phyloP scores from a whole-genome alignment of 225 moss, liverwort and hornwort genomes.

The Takakia lepidozioides region DNA sequence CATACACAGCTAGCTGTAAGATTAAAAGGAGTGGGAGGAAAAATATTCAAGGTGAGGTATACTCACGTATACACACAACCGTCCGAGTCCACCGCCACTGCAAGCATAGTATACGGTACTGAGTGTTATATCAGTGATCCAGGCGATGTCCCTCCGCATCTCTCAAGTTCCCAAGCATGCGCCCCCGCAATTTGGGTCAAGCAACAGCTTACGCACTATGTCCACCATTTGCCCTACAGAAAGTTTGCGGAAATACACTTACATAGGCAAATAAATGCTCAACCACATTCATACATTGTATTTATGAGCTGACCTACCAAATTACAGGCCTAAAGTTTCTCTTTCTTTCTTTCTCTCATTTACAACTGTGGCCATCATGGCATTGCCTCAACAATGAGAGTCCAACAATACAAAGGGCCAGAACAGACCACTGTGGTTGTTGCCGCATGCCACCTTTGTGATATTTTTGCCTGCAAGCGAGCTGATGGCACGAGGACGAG shows the following conservation, averaged over 20 bases:
- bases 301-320: too few species aligned
- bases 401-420: too few species aligned
- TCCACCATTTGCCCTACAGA: conserved; percentile 22
- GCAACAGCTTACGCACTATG: conserved; percentile 13
- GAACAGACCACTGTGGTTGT: conserved; percentile 76
- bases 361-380: too few species aligned
- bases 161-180: conserved; percentile 14
- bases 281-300: too few species aligned
- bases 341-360: too few species aligned
- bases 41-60: conserved; percentile 12
- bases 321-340: too few species aligned
- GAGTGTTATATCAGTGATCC: conserved; percentile 23
- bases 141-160: conserved; percentile 11
- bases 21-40: too few species aligned
- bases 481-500: conserved; percentile 78
- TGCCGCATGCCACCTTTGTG: conserved; percentile 80
- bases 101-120: conserved; percentile 24
- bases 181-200: conserved; percentile 13
- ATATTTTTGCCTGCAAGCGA: conserved; percentile 65
- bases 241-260: conserved; percentile 14
- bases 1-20: too few species aligned
- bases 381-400: too few species aligned
- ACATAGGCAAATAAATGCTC: conserved; percentile 5
- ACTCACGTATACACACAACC: conserved; percentile 87
- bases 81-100: conserved; percentile 89